Base-by-base conservation (phyloP, 2,329 filamentous ascomycete species). In the Trichoderma sp. region DNA sequence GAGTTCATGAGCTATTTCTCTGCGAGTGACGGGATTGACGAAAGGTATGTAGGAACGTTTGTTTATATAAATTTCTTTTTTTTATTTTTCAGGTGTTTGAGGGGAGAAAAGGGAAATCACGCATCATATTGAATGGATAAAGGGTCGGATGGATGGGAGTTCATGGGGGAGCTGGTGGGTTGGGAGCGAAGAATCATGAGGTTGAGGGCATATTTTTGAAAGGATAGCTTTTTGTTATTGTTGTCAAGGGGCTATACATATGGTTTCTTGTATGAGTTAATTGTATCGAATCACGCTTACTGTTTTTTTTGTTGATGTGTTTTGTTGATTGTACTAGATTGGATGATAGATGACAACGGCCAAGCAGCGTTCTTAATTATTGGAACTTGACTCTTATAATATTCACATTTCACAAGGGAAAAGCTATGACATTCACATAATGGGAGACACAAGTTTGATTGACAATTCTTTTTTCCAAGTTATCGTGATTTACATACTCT, bases 401-500 rank as follows among this genome's bases (percentile, higher is more conserved):
- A n/a, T 41, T 41, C 18, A 9, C 41, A n/a, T 21, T 50, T 50
- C 18, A 50, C 3, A 16, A 50, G 18, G 3, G 12, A 14, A n/a
- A 9, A 11, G n/a, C 6, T 4, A 24, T 53, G 11, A 56, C 50
- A 24, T 56, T 56, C 21, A 56, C 50, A 14, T 24, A 6, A 3
- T 7, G 11, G 3, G 45, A 7, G 14, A 21, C 59, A n/a, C 59
- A 4, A 9, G 2, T 33, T 50, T 53, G 18, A 53, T 63, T 21
- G 38, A 24, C 59, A 64, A 63, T 72, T 72, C 56, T 33, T 50
- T 53, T 50, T 45, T 14, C 29, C 24, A 4, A n/a, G 27, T 24
- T 72, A 63, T 64, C 68, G 33, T 50, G 68, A 72, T 65, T 64
- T 65, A 56, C 71, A 41, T 73, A 71, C 71, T 56, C 59, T 18